Base-by-base conservation (phyloP, 495 filamentous ascomycete species). In the Amniculicola lignicola region DNA sequence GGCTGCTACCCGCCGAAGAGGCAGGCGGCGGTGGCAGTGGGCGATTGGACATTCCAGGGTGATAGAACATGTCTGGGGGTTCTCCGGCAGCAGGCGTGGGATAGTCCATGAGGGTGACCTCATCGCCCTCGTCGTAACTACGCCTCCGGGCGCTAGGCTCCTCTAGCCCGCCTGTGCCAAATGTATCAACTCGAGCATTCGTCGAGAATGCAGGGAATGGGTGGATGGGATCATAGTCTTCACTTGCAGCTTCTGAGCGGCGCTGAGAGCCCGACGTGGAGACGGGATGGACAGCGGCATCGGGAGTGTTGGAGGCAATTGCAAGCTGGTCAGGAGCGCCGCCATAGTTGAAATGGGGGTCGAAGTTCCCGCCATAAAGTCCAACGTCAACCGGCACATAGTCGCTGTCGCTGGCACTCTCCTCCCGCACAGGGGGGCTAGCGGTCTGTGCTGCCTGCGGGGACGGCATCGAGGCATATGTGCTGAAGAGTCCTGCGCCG, bases 61-160 rank as follows among this genome's bases (percentile, higher is more conserved):
- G 90, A 68, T 89, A 98, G 67, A 97, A 98, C 68, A 97, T 82
- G 59, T 96, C 94, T 15, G 84, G 86, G 50, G 87, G 86, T 41
- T 84, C 86, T 36, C 87, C 87, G 44, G 80, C 67, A 27, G 76
- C 75, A 44, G 67, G 51, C 1, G 74, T 77, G 41, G 79, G 76
- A 60, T 78, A 60, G 66, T 87, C 74, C 10, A 72, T 72, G 41
- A 80, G 67, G 12, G 72, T 69, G 52, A 70, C 61, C 64, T 98
- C 93, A 64, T 96, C 93, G 0, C 88, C 93, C 67, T 96, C 91
- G 64, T 98, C 93, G 63, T 92, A 97, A 67, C 92, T 96, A 64
- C 92, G 74, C 46, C 89, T 75, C 44, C 85, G 78, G 18, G 76
- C 75, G 39, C 76, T 77, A 15, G 90, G 90, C 51, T 87, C 80